phyloP scores from a whole-genome alignment of 192 early-diverging fungal genomes.

The Oehlia diaphana region DNA sequence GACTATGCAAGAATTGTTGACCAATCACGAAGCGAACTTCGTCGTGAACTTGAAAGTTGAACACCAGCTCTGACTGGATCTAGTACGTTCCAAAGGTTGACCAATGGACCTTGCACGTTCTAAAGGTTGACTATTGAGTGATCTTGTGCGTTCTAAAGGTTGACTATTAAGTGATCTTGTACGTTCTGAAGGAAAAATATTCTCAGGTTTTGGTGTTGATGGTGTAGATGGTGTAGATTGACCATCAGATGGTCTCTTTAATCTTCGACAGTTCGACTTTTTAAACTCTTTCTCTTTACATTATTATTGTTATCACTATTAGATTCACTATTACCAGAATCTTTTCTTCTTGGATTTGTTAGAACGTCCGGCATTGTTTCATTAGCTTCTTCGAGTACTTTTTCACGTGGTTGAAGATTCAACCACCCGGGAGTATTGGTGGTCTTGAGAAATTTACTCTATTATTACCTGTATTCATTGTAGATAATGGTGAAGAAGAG shows the following conservation, averaged over 20 bases:
- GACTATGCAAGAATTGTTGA: not conserved
- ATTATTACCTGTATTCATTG: not conserved
- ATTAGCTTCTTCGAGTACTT: not conserved
- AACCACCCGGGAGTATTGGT: conserved; percentile 9
- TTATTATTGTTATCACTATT: not conserved
- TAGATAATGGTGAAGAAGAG: no score
- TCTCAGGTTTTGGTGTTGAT: no score
- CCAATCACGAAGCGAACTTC: not conserved
- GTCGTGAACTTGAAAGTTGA: not conserved
- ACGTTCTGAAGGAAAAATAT: no score
- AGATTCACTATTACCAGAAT: no score
- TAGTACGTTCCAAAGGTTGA: not conserved
- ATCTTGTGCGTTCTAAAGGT: not conserved
- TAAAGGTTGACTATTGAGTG: no score
- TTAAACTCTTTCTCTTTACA: not conserved
- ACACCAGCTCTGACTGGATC: no score
- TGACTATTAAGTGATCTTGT: no score
- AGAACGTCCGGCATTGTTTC: not conserved
- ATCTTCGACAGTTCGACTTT: no score
- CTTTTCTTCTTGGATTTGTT: not conserved
- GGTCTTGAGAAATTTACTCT: not conserved
- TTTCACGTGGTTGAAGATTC: not conserved
- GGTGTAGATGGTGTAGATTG: not conserved
- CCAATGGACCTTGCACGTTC: not conserved
- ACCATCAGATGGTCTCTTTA: not conserved